phyloP scores from a whole-genome alignment of 2,329 filamentous ascomycete genomes.

The Cercospora sesami region DNA sequence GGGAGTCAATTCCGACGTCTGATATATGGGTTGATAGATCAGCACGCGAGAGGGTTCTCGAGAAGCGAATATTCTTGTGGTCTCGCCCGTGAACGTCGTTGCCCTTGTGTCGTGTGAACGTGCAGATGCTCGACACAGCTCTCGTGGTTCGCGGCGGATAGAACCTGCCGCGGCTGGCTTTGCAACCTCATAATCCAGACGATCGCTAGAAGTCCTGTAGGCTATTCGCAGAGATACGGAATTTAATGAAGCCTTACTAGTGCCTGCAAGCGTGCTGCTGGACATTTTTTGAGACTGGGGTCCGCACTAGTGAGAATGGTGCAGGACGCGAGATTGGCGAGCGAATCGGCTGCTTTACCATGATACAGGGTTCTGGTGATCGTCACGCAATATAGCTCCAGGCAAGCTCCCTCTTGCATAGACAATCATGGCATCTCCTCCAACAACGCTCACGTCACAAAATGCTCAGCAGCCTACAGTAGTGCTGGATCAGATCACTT shows the following conservation, averaged over 20 bases:
- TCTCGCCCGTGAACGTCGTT: background rate
- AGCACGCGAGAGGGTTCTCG: background rate
- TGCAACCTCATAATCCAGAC: background rate
- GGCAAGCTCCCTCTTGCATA: background rate
- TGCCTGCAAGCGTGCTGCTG: background rate
- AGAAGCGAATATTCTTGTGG: background rate
- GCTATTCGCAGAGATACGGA: background rate
- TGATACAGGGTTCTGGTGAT: background rate
- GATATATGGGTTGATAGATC: background rate
- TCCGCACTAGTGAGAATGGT: background rate
- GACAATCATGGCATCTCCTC: background rate
- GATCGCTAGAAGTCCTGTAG: background rate
- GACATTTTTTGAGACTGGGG: background rate
- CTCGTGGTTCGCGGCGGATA: background rate
- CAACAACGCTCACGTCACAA: background rate
- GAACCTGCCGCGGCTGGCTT: background rate
- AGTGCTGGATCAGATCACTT: too few relatives aligned
- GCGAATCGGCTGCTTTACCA: background rate
- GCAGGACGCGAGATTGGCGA: background rate
- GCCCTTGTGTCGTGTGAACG: background rate
- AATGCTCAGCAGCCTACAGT: background rate
- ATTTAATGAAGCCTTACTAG: background rate
- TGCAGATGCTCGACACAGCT: background rate
- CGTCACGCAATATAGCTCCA: background rate
- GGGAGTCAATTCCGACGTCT: background rate